A percentile compares a stretch with the other conserved stretches of the same genome.
Conservation (phyloP, 495 filamentous ascomycete species). For the Penicillium psychrofluorescens region DNA sequence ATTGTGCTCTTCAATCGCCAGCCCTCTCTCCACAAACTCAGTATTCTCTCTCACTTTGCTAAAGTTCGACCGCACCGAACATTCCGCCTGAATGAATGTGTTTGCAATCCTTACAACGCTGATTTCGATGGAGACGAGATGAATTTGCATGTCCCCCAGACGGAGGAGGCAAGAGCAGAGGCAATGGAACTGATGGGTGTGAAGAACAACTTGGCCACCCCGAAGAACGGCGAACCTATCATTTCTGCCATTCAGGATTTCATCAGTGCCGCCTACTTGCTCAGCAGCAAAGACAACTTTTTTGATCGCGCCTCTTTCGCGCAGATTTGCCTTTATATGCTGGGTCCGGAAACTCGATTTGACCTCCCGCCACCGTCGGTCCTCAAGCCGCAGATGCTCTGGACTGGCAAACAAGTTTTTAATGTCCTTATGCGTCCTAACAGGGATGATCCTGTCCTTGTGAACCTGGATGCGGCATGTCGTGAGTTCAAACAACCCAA, state of each 20-base stretch:
- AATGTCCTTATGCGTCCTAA: conserved; percentile 93
- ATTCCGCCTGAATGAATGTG: conserved; percentile 95
- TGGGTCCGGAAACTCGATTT: conserved; percentile 68
- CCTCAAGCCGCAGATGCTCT: conserved; percentile 76
- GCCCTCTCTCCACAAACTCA: conserved; percentile 94
- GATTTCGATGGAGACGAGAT: conserved; percentile 99
- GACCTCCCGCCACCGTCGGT: conserved; percentile 83
- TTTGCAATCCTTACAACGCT: conserved; percentile 96
- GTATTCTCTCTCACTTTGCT: conserved; percentile 88
- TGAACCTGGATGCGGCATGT: conserved; percentile 91
- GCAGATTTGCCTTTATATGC: conserved; percentile 90
- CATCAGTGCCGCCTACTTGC: conserved; percentile 86
- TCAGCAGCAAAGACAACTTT: conserved; percentile 90
- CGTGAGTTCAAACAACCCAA: conserved; percentile 62
- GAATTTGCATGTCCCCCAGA: conserved; percentile 97
- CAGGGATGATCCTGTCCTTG: conserved; percentile 64
- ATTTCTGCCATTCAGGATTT: conserved; percentile 98
- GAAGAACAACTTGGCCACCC: conserved; percentile 89
- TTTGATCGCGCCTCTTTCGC: conserved; percentile 80
- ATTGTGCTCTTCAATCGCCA: conserved; percentile 98
- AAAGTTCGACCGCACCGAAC: conserved; percentile 94
- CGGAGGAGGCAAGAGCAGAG: conserved; percentile 91
- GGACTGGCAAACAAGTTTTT: conserved; percentile 98
- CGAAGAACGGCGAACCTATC: conserved; percentile 96
- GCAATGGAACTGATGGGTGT: conserved; percentile 97